Conservation (phyloP, 352 stramenopile species). For the Phytophthora crassamura region DNA sequence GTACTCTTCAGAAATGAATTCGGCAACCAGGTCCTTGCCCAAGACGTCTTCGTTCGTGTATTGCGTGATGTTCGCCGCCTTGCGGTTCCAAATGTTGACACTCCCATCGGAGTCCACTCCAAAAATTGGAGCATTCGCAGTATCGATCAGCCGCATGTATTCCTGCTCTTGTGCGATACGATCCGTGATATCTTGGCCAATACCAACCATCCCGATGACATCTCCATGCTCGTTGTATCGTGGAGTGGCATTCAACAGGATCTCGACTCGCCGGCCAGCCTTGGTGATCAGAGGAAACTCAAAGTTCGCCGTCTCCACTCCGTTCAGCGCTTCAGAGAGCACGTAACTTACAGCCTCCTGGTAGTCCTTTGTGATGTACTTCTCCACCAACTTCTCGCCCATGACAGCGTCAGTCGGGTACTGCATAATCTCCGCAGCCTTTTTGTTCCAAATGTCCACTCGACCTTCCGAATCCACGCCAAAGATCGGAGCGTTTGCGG, state of each 20-base stretch:
- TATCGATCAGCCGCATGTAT: conserved; percentile 57
- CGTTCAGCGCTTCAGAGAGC: conserved; percentile 42
- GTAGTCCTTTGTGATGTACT: conserved; percentile 27
- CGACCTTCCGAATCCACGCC: conserved; percentile 48
- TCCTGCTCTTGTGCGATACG: conserved; percentile 61
- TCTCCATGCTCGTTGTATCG: conserved; percentile 42
- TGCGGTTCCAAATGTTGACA: conserved; percentile 63
- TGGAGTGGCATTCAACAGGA: conserved; percentile 45
- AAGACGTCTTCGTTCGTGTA: conserved; percentile 53
- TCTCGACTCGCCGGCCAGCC: conserved; percentile 32
- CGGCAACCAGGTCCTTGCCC: conserved; percentile 33
- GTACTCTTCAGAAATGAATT: conserved; percentile 26
- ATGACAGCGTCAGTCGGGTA: conserved; percentile 48
- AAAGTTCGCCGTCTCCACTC: conserved; percentile 12
- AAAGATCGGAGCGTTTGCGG: conserved; percentile 60
- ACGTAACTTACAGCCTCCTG: conserved; percentile 38
- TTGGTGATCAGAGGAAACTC: conserved; percentile 59
- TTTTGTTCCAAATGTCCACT: conserved; percentile 61
- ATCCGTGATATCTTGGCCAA: conserved; percentile 56
- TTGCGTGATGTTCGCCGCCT: conserved; percentile 51
- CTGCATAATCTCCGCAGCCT: conserved; percentile 45
- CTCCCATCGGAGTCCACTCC: conserved; percentile 49
- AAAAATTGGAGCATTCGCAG: conserved; percentile 62
- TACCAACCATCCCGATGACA: conserved; percentile 48
- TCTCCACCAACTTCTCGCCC: no score